A percentile compares a stretch with the other conserved stretches of the same genome.
Conservation (phyloP, 352 stramenopile species). For the Peronospora tabacina region DNA sequence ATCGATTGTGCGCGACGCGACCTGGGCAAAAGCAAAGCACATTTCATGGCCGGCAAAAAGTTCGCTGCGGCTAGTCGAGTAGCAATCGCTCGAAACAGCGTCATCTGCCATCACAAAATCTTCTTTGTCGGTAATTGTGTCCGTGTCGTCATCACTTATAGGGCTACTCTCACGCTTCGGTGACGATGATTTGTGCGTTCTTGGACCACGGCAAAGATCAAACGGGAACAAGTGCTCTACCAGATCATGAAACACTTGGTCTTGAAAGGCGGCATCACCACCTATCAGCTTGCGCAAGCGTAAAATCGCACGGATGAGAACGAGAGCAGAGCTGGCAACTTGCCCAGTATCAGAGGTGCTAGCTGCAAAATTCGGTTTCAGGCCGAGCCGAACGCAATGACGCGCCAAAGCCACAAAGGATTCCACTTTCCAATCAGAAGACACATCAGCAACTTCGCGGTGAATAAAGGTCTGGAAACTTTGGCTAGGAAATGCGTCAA, state of each 20-base stretch:
- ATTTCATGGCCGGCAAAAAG: constrained; percentile 52
- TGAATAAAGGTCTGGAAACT: constrained; percentile 55
- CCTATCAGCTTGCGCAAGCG: constrained; percentile 54
- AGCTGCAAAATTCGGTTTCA: constrained; percentile 20
- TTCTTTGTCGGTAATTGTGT: constrained; percentile 26
- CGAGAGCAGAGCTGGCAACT: constrained; percentile 30
- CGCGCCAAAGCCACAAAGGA: constrained; percentile 58
- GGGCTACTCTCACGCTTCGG: constrained; percentile 13
- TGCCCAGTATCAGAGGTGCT: constrained; percentile 7
- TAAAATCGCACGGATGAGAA: constrained; percentile 45
- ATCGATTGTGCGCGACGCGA: constrained; percentile 49
- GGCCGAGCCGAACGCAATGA: constrained; percentile 48
- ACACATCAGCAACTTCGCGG: constrained; percentile 47
- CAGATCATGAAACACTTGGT: constrained; percentile 48
- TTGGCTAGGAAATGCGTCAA: constrained; percentile 54
- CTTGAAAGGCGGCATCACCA: constrained; percentile 38
- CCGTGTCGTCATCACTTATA: constrained; percentile 27
- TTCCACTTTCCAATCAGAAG: constrained; percentile 56
- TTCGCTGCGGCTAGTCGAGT: constrained; percentile 23
- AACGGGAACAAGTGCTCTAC: constrained; percentile 53
- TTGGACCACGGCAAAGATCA: constrained; percentile 23
- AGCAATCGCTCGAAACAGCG: constrained; percentile 24
- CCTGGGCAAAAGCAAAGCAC: constrained; percentile 52
- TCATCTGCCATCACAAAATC: constrained; percentile 17
- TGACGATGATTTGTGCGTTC: constrained; percentile 21